phyloP scores from a whole-genome alignment of 495 filamentous ascomycete genomes.

The Letharia lupina region DNA sequence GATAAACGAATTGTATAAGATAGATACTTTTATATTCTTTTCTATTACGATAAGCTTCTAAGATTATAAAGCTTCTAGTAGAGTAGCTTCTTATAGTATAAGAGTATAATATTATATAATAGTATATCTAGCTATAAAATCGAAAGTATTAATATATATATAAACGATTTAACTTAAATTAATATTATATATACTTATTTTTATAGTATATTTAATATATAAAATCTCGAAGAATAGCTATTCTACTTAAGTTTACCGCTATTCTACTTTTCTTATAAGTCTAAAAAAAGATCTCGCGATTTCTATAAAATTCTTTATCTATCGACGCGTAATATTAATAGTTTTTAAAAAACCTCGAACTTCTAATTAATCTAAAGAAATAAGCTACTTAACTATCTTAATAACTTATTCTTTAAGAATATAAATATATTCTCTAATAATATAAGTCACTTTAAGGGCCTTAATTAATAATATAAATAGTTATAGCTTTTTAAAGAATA shows the following conservation, averaged over 20 bases:
- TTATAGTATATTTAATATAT: constrained; percentile 8
- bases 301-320: constrained; percentile 15
- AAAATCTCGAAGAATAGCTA: constrained; percentile 14
- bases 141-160: constrained; percentile 15
- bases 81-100: too few species aligned
- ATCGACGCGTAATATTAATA: background rate
- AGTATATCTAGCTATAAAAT: background rate
- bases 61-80: too few species aligned
- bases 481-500: constrained; percentile 11
- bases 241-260: background rate
- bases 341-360: background rate
- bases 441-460: background rate
- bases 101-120: background rate
- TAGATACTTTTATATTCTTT: background rate
- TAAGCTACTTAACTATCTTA: background rate
- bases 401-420: background rate
- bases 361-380: background rate
- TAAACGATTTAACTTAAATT: background rate
- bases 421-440: background rate
- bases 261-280: constrained; percentile 7
- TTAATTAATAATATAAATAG: constrained; percentile 7
- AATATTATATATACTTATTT: background rate
- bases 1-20: constrained; percentile 8
- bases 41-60: too few species aligned
- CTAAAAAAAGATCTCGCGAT: background rate